Evolutionary conservation across 257 asterid species (phyloP).

Genomic region (Misopates orontium): DNA sequence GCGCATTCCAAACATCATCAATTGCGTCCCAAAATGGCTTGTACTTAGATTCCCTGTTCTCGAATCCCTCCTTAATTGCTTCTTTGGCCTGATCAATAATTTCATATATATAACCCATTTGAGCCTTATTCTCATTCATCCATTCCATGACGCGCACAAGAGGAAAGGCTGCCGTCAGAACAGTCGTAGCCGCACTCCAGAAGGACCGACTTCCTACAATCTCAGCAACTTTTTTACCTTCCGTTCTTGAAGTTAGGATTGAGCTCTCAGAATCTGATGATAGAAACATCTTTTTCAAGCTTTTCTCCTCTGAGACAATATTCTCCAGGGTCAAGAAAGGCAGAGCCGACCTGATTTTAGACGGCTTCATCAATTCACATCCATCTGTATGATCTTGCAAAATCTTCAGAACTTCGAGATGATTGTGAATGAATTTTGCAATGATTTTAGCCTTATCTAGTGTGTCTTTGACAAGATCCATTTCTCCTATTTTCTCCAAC

Average conservation of each 20-base stretch:
- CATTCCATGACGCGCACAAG: slow-evolving; percentile 6
- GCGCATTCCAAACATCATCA: slow-evolving; percentile 40
- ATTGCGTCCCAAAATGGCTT: slow-evolving; percentile 38
- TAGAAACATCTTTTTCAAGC: slow-evolving; percentile 32
- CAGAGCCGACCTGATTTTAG: slow-evolving; percentile 29
- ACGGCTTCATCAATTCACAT: slow-evolving; percentile 31
- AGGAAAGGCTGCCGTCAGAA: slow-evolving; percentile 21
- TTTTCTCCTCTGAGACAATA: slow-evolving; percentile 38
- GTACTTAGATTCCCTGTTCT: slow-evolving; percentile 22
- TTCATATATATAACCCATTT: slow-evolving; percentile 35
- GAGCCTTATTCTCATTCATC: slow-evolving; percentile 18
- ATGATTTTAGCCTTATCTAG: slow-evolving; percentile 48
- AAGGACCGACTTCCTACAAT: slow-evolving; percentile 31
- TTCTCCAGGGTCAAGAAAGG: slow-evolving; percentile 57
- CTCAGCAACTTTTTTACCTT: slow-evolving; percentile 39
- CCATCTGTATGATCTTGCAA: slow-evolving; percentile 11
- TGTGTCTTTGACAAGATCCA: slow-evolving; percentile 30
- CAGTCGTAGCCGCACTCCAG: not conserved
- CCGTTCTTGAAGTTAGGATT: slow-evolving; percentile 22
- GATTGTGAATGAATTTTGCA: slow-evolving; percentile 34
- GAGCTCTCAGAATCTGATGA: slow-evolving; percentile 32
- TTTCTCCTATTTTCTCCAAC: slow-evolving; percentile 42
- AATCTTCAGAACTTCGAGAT: not conserved
- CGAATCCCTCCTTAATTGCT: slow-evolving; percentile 31
- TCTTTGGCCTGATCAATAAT: slow-evolving; percentile 45